Evolutionary conservation across 768 basidiomycete species (phyloP).

Genomic region (Leccinum imitatum): DNA sequence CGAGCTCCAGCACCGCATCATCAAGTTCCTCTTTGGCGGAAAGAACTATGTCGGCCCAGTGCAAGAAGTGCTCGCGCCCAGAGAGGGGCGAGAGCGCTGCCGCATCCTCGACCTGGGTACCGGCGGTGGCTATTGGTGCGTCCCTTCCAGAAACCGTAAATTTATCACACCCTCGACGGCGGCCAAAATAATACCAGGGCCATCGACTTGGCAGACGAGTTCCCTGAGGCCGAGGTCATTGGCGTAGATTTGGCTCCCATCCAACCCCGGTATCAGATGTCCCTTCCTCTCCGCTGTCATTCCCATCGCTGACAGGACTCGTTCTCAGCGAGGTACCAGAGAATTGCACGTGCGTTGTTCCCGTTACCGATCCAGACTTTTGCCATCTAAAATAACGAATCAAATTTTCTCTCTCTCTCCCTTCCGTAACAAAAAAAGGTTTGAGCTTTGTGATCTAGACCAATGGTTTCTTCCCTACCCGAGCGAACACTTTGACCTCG

Average conservation of each 20-base stretch:
- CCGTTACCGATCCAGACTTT: neutral
- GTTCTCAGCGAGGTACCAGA: slow-evolving; percentile 56
- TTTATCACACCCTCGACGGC: neutral
- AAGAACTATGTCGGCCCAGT: slow-evolving; percentile 69
- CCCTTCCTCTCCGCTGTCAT: neutral
- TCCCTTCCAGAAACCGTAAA: slow-evolving; percentile 1
- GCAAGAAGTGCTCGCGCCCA: slow-evolving; percentile 48
- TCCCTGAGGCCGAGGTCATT: slow-evolving; percentile 62
- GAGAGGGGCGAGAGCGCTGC: slow-evolving; percentile 30
- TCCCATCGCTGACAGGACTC: slow-evolving; percentile 14
- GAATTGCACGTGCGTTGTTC: slow-evolving; percentile 65
- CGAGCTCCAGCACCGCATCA: slow-evolving; percentile 59
- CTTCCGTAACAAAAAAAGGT: slow-evolving; percentile 39
- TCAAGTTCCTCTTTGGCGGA: slow-evolving; percentile 65
- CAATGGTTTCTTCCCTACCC: slow-evolving; percentile 61
- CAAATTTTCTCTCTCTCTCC: neutral
- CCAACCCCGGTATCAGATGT: slow-evolving; percentile 57
- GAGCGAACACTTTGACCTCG: slow-evolving; percentile 60
- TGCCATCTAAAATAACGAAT: slow-evolving; percentile 3
- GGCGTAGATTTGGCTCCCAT: slow-evolving; percentile 73
- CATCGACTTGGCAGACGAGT: slow-evolving; percentile 72
- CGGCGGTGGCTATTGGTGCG: slow-evolving; percentile 61
- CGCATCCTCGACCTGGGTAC: slow-evolving; percentile 69
- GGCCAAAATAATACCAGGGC: slow-evolving; percentile 45
- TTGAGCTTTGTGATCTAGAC: slow-evolving; percentile 71